Evolutionary conservation across 176 grass and related monocot species (phyloP).

Genomic region (Calamus simplicifolius): DNA sequence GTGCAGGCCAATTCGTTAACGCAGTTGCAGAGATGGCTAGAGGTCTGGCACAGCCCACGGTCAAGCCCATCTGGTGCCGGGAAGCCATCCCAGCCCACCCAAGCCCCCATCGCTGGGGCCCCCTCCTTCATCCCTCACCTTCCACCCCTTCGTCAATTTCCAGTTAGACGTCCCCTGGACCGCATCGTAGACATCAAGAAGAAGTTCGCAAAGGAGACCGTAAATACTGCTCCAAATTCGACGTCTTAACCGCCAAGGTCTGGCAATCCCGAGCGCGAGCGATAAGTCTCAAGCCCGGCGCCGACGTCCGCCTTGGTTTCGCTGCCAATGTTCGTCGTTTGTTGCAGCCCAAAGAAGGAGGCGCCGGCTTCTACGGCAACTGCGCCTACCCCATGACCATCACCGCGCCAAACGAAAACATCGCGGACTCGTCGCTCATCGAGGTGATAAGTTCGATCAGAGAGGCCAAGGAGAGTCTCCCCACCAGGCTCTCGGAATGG

Average conservation of each 20-base stretch:
- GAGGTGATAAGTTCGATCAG: conserved; percentile 12
- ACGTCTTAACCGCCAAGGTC: conserved; percentile 11
- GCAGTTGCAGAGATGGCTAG: background rate
- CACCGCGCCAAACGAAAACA: background rate
- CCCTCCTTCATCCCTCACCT: conserved; percentile 1
- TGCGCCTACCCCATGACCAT: conserved; percentile 1
- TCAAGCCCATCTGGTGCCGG: conserved; percentile 17
- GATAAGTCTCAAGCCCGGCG: background rate
- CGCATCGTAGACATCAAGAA: conserved; percentile 12
- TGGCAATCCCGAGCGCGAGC: conserved; percentile 9
- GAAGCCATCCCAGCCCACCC: conserved; percentile 10
- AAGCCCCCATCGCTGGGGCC: background rate
- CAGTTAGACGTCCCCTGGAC: background rate
- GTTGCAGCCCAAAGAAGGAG: background rate
- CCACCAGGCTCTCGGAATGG: conserved; percentile 1
- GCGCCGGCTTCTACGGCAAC: conserved; percentile 21
- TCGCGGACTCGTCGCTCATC: background rate
- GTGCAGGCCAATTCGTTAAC: conserved; percentile 3
- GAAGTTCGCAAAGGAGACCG: background rate
- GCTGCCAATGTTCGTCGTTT: conserved; percentile 15
- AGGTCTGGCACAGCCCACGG: conserved; percentile 8
- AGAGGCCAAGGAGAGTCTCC: conserved; percentile 16
- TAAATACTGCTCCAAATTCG: conserved; percentile 15
- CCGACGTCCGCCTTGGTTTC: conserved; percentile 10
- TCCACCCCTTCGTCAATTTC: background rate